Evolutionary conservation across 257 asterid genomes (phyloP).

Genomic region (Fraxinus excelsior): DNA sequence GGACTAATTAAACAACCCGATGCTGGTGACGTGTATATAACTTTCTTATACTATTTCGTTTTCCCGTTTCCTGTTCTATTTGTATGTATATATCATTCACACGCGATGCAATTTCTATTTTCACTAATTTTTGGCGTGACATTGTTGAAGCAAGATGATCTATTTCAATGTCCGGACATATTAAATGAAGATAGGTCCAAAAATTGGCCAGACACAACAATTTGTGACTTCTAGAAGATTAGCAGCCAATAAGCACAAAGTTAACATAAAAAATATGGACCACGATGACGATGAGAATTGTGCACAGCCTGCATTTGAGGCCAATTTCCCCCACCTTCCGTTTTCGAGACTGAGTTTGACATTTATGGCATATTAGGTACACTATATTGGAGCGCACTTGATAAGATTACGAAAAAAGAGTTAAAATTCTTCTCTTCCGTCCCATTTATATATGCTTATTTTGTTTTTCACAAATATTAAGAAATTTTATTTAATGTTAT

Average conservation of each 20-base stretch:
- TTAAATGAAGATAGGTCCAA: not conserved
- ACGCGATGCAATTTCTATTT: too few species aligned
- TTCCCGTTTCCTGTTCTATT: too few species aligned
- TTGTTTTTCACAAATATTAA: too few species aligned
- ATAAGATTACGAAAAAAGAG: too few species aligned
- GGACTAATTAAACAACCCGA: not conserved
- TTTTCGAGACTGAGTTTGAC: not conserved
- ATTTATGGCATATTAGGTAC: not conserved
- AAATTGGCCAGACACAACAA: not conserved
- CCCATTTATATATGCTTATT: too few species aligned
- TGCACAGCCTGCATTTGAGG: slow-evolving; percentile 3
- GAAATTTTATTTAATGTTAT: too few species aligned
- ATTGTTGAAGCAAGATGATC: not conserved
- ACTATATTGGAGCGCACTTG: too few species aligned
- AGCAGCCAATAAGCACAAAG: slow-evolving; percentile 22
- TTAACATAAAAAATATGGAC: slow-evolving; percentile 27
- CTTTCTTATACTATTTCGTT: too few species aligned
- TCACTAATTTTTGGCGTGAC: not conserved
- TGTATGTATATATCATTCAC: too few species aligned
- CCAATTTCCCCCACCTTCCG: not conserved
- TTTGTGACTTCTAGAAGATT: slow-evolving; percentile 1
- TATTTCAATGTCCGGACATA: not conserved
- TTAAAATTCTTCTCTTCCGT: too few species aligned
- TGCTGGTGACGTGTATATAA: too few species aligned
- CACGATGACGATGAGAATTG: not conserved